phyloP scores from a whole-genome alignment of 2,329 filamentous ascomycete species.

The Aureobasidium sp. region DNA sequence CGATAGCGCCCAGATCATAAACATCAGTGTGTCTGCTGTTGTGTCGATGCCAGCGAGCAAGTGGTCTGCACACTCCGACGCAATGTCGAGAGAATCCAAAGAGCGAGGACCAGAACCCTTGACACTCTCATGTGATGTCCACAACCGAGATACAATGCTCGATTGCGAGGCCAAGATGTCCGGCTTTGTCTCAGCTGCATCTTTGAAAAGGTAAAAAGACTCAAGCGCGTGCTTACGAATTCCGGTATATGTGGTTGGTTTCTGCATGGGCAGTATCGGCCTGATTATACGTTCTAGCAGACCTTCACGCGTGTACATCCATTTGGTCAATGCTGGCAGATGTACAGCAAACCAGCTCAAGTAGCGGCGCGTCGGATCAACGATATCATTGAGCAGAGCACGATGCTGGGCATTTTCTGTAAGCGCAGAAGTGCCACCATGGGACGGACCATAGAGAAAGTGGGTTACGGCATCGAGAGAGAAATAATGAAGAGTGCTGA shows the following conservation, averaged over 20 bases:
- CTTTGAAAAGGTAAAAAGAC: constrained; percentile 28
- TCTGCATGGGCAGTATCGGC: constrained; percentile 43
- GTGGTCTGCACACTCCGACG: constrained; percentile 49
- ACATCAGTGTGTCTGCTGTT: constrained; percentile 47
- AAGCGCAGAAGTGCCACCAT: constrained; percentile 40
- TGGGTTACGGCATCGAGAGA: constrained; percentile 47
- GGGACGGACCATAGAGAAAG: constrained; percentile 42
- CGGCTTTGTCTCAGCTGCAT: constrained; percentile 19
- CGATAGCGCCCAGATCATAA: constrained; percentile 45
- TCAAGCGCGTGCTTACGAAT: constrained; percentile 40
- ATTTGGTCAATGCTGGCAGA: constrained; percentile 38
- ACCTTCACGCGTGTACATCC: constrained; percentile 41
- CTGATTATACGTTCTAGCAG: constrained; percentile 31
- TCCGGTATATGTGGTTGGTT: constrained; percentile 45
- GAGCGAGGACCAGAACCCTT: constrained; percentile 13
- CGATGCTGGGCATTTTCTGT: constrained; percentile 33
- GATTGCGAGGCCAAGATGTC: constrained; percentile 18
- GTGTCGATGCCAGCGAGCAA: constrained; percentile 49
- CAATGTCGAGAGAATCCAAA: constrained; percentile 41
- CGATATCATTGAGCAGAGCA: constrained; percentile 41
- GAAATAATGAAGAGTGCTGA: constrained; percentile 46
- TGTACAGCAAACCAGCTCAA: constrained; percentile 47
- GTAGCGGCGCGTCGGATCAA: constrained; percentile 39
- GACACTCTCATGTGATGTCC: constrained; percentile 26
- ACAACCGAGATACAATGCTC: constrained; percentile 35